Evolutionary conservation across 2,329 filamentous ascomycete species (phyloP), one percentile per base, ranked within the genome.

Genomic region (Phaeoacremonium minimum): DNA sequence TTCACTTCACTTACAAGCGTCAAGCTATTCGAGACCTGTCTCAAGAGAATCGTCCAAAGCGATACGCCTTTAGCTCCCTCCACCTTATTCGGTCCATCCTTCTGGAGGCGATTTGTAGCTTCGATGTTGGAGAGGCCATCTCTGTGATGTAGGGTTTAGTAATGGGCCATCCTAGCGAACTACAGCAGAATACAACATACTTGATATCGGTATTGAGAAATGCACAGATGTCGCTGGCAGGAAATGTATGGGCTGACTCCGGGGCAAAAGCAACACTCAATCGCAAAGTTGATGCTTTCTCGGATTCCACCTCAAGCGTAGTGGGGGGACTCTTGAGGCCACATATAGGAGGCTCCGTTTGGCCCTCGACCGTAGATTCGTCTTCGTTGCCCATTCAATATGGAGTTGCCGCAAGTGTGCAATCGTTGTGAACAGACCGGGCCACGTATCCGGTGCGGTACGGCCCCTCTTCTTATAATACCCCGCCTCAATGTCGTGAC

Each of bases 21-120:
- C 62, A 87, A 67, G 65, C 82, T 85, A 66, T 87, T 87, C 47
- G 83, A 85, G 49, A 87, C 75, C 67, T 87, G 83, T 55, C 82
- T 83, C 63, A 87, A 61, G 64, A 87, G 73, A 66, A 87, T 85
- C 65, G 83, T 77, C 77, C 81, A 85, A 61, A 83, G 53, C 61
- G 83, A 86, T 64, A 83, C 64, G 61, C 80, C 78, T 64, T 82
- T 78, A 68, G 80, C 77, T 63, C 78, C 77, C 62, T 83, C 77
- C 67, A 87, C 76, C 56, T 73, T 74, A 66, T 88, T 88, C 49
- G 75, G 72, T 48, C 83, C 84, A 73, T 85, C 68, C 55, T 72
- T 69, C 58, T 64, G 62, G 53, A 87, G 71, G 57, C 83, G 83
- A 65, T 69, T 68, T 60, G 73, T 70, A 45, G 82, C 83, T 58